Evolutionary conservation across 352 stramenopile genomes (phyloP).

Genomic region (Pythium aphanidermatum): DNA sequence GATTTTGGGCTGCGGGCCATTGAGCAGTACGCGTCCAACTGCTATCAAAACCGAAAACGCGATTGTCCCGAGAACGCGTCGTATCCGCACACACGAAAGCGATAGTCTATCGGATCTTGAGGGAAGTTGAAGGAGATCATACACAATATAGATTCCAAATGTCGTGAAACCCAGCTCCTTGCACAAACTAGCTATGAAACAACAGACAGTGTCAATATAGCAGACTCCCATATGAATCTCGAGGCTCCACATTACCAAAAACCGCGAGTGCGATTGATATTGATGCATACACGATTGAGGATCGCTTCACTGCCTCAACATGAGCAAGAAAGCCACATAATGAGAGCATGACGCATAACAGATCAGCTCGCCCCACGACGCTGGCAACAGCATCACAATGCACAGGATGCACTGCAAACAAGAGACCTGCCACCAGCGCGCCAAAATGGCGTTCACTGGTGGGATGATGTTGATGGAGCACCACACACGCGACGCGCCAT

Average conservation of each 20-base stretch:
- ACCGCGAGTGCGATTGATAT: slow-evolving; percentile 7
- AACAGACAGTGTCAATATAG: no score
- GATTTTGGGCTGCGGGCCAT: slow-evolving; percentile 58
- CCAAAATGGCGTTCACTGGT: not conserved
- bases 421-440: slow-evolving; percentile 37
- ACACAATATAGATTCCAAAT: slow-evolving; percentile 69
- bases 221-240: no score
- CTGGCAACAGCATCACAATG: slow-evolving; percentile 89
- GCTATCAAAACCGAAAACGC: no score
- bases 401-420: slow-evolving; percentile 90
- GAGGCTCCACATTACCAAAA: slow-evolving; percentile 18
- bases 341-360: slow-evolving; percentile 74
- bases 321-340: slow-evolving; percentile 63
- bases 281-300: not conserved
- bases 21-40: slow-evolving; percentile 48
- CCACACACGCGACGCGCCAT: slow-evolving; percentile 30
- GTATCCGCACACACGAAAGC: not conserved
- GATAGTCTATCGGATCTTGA: not conserved
- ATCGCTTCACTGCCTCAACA: slow-evolving; percentile 11
- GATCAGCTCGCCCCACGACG: slow-evolving; percentile 87
- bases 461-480: slow-evolving; percentile 19
- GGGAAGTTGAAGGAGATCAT: slow-evolving; percentile 35
- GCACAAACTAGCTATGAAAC: slow-evolving; percentile 43
- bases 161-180: slow-evolving; percentile 88
- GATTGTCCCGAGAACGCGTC: not conserved